Evolutionary conservation across 2,329 filamentous ascomycete species (phyloP).

Genomic region (Ilyonectria destructans): DNA sequence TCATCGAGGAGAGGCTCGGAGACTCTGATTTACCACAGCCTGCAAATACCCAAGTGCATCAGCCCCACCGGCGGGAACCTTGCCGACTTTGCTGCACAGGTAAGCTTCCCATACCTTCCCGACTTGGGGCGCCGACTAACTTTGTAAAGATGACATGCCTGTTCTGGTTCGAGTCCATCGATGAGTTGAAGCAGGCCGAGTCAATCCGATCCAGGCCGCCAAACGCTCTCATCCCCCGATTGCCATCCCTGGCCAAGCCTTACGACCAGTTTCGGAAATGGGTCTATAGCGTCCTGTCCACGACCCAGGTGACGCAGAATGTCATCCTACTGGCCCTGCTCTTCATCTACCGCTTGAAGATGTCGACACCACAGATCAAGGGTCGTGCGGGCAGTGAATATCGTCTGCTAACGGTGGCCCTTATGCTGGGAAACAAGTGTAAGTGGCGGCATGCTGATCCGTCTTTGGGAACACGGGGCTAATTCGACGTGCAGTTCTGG

Average conservation of each 20-base stretch:
- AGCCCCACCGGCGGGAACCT: constrained; percentile 83
- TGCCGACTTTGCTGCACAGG: constrained; percentile 87
- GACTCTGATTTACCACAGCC: constrained; percentile 70
- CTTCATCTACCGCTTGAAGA: constrained; percentile 95
- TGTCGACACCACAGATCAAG: constrained; percentile 89
- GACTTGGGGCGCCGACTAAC: constrained; percentile 28
- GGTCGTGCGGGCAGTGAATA: constrained; percentile 96
- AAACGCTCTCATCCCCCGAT: constrained; percentile 61
- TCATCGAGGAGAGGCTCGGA: constrained; percentile 59
- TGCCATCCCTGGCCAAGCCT: constrained; percentile 83
- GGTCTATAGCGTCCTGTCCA: constrained; percentile 91
- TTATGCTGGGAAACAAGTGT: constrained; percentile 99
- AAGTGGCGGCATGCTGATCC: constrained; percentile 51
- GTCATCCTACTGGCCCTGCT: constrained; percentile 91
- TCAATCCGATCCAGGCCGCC: constrained; percentile 65
- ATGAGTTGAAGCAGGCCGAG: constrained; percentile 84
- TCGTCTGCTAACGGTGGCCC: constrained; percentile 89
- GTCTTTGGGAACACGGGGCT: constrained; percentile 44
- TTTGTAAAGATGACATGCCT: constrained; percentile 86
- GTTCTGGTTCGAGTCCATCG: constrained; percentile 95
- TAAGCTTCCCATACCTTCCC: constrained; percentile 58
- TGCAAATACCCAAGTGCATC: constrained; percentile 84
- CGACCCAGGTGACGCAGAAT: constrained; percentile 96
- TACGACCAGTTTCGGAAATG: constrained; percentile 90
- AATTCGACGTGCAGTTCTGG: constrained; percentile 75